These are phyloP conservation scores for Turritis glabra DNA, from an alignment of 345 rosid genomes.

Conservation along the genomic window DNA sequence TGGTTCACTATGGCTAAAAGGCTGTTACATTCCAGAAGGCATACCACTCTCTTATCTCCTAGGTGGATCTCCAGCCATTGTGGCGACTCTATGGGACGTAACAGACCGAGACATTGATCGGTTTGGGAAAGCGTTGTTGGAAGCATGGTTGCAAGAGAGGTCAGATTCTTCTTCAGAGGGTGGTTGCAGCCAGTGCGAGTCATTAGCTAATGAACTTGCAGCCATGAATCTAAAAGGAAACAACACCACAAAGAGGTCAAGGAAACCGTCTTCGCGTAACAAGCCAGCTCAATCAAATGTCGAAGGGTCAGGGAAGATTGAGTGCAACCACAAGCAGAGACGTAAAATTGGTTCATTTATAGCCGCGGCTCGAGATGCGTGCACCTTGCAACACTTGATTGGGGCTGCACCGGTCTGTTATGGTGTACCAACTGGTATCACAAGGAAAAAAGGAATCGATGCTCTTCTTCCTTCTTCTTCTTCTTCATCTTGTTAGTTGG, in stretches of 20 bases:
- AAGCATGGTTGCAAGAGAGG: constrained; percentile 79
- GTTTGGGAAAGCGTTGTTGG: constrained; percentile 76
- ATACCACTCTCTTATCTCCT: constrained; percentile 64
- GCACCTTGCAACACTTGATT: constrained; percentile 65
- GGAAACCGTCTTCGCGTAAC: constrained; percentile 48
- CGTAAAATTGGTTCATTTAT: constrained; percentile 76
- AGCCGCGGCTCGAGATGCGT: constrained; percentile 72
- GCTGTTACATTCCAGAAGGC: constrained; percentile 80
- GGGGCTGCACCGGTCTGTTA: constrained; percentile 98
- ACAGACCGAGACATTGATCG: constrained; percentile 93
- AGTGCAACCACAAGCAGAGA: constrained; percentile 48
- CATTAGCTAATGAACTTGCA: constrained; percentile 55
- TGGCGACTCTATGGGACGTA: constrained; percentile 93
- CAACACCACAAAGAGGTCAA: constrained; percentile 36
- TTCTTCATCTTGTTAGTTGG: constrained; percentile 11
- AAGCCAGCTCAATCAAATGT: constrained; percentile 34
- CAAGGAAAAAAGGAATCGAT: constrained; percentile 47
- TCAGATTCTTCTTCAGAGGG: constrained; percentile 35
- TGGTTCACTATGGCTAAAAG: constrained; percentile 68
- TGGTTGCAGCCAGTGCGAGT: constrained; percentile 48
- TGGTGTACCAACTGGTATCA: constrained; percentile 87
- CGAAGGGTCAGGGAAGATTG: constrained; percentile 21
- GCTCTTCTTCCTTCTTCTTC: constrained; percentile 13
- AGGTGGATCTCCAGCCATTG: constrained; percentile 80
- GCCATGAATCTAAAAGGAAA: constrained; percentile 51